These are phyloP conservation scores for Coriaria nepalensis DNA, from an alignment of 306 rosid species.

Conservation along the genomic window DNA sequence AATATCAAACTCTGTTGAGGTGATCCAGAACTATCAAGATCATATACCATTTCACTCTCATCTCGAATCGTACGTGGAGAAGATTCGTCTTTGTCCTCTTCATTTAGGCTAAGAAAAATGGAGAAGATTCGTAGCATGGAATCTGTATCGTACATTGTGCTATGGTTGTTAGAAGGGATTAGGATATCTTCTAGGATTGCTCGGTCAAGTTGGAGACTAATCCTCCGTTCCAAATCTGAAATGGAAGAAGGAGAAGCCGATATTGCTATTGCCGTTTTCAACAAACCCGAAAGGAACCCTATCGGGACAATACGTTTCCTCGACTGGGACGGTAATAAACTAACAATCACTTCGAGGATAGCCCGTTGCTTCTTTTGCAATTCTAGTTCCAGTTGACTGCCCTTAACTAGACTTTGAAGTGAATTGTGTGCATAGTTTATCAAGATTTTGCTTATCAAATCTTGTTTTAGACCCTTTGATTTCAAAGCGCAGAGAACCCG, in stretches of 20 bases:
- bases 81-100: slow-evolving; percentile 43
- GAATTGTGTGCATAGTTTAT: slow-evolving; percentile 57
- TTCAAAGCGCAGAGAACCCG: slow-evolving; percentile 52
- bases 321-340: slow-evolving; percentile 37
- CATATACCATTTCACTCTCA: slow-evolving; percentile 22
- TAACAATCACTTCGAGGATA: slow-evolving; percentile 41
- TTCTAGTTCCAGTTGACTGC: slow-evolving; percentile 24
- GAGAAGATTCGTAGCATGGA: slow-evolving; percentile 57
- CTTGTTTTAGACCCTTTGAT: slow-evolving; percentile 37
- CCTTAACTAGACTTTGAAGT: slow-evolving; percentile 70
- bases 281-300: slow-evolving; percentile 81
- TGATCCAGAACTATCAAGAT: too few relatives aligned
- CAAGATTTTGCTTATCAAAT: slow-evolving; percentile 43
- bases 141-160: slow-evolving; percentile 60
- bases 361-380: slow-evolving; percentile 29
- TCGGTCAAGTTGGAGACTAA: slow-evolving; percentile 52
- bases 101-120: slow-evolving; percentile 36
- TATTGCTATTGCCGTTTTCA: slow-evolving; percentile 59
- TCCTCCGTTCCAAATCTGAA: slow-evolving; percentile 58
- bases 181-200: slow-evolving; percentile 60
- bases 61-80: slow-evolving; percentile 49
- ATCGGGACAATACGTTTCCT: slow-evolving; percentile 68
- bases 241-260: slow-evolving; percentile 36
- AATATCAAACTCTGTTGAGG: slow-evolving; percentile 41
- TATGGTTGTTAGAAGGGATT: slow-evolving; percentile 55